Evolutionary conservation across 2,329 filamentous ascomycete genomes (phyloP), one percentile per base, ranked within the genome.

Genomic region (Colletotrichum sansevieriae): DNA sequence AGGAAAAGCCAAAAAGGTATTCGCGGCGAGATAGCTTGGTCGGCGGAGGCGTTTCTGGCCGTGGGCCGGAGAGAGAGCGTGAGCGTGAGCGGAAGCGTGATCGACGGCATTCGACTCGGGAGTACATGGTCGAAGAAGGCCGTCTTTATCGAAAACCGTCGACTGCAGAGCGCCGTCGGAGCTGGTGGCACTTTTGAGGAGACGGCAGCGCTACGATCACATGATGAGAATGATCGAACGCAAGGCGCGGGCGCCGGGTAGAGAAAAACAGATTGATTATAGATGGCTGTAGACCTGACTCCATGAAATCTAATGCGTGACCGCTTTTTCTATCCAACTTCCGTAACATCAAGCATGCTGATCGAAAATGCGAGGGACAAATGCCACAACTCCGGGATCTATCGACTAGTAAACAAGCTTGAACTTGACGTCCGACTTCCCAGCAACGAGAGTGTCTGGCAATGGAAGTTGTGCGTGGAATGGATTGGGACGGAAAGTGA

Each of bases 401-500:
- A 7, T 35, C 49, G 37, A 11, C 8, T 52, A 69, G 35, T 66
- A 66, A 15, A 69, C 66, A 25, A 69, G 35, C 49, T 69, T 69
- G 49, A 69, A 66, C 2, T 20, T 15, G 15, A 69, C 18, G 4
- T 56, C 25, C 11, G 66, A 69, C 6, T 46, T 52, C 15, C 56
- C 52, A 3, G 11, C 43, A n/a, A 22, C 39, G 3, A 70, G 47
- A n/a, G 57, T 54, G 12, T 70, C 67, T 4, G 67, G 67, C 15
- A 70, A 12, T 1, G 67, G 63, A 7, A 70, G 54, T n/a, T 60
- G 67, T 2, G 60, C 52, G 47, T 68, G 68, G 15, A 63, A 70
- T 3, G 67, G 67, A 5, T 70, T 70, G 0, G 67, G 67, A 3
- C 67, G 67, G 52, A 70, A 70, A 2, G 58, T 68, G 11, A 70